Percentiles rank a stretch among this genome's conserved stretches.
These are phyloP conservation scores for Aspergillus quadrilineatus DNA, from an alignment of 2,329 filamentous ascomycete genomes.

Conservation along the genomic window DNA sequence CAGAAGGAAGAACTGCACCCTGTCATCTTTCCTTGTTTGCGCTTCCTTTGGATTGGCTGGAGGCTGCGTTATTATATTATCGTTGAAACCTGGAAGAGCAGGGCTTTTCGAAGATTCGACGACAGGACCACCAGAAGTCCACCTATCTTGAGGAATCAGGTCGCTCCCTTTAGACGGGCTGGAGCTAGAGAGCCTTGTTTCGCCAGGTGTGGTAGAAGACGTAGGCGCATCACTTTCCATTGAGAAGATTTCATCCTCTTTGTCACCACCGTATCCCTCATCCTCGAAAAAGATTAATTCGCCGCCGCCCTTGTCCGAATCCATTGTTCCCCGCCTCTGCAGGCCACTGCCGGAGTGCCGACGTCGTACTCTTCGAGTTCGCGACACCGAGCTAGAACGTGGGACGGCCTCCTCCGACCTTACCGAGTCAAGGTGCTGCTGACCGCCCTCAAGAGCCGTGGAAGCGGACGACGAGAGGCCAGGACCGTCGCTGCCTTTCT, in stretches of 20 bases:
- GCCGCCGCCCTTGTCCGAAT: conserved; percentile 67
- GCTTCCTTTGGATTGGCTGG: conserved; percentile 77
- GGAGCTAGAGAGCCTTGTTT: conserved; percentile 16
- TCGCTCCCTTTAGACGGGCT: conserved; percentile 10
- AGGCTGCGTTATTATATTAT: conserved; percentile 31
- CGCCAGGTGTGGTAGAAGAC: conserved; percentile 12
- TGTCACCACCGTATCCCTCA: conserved; percentile 78
- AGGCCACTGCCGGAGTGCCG: conserved; percentile 87
- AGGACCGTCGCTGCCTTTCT: conserved; percentile 25
- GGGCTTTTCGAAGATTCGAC: conserved; percentile 1
- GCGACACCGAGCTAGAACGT: conserved; percentile 30
- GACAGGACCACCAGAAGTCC: neutral
- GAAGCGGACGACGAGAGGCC: conserved; percentile 40
- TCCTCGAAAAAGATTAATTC: conserved; percentile 88
- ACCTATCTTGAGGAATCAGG: neutral
- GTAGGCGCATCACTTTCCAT: conserved; percentile 59
- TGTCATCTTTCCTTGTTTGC: conserved; percentile 52
- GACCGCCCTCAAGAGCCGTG: conserved; percentile 36
- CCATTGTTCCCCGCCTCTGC: conserved; percentile 71
- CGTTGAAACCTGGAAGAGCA: conserved; percentile 11
- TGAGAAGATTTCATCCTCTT: conserved; percentile 67
- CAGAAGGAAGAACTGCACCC: conserved; percentile 89
- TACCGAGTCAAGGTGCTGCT: conserved; percentile 35
- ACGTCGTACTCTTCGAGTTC: conserved; percentile 49
- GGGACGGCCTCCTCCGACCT: conserved; percentile 49